Evolutionary conservation across 805 yeast species (phyloP).

Genomic region (Wickerhamomyces silvicola): DNA sequence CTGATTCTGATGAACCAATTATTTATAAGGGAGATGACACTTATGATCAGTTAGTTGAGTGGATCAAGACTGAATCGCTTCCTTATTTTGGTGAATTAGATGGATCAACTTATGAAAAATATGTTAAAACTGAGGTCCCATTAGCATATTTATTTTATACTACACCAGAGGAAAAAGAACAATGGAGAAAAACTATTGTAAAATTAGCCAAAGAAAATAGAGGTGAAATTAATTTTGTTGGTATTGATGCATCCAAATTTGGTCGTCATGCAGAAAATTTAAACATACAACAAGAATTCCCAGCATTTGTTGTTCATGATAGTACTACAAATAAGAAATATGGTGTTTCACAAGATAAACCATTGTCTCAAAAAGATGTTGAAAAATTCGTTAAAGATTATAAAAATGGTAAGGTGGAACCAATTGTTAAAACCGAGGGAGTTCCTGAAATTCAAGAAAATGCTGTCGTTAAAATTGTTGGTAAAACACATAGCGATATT

Average conservation of each 20-base stretch:
- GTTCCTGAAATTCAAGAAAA: conserved; percentile 78
- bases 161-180: conserved; percentile 56
- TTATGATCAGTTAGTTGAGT: conserved; percentile 20
- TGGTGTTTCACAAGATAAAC: conserved; percentile 58
- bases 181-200: conserved; percentile 43
- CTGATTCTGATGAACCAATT: conserved; percentile 26
- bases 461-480: conserved; percentile 73
- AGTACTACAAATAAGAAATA: conserved; percentile 61
- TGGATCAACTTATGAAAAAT: conserved; percentile 68
- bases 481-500: conserved; percentile 69
- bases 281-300: conserved; percentile 80
- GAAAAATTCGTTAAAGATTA: conserved; percentile 57
- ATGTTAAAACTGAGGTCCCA: conserved; percentile 69
- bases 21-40: conserved; percentile 23
- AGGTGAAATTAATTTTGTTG: conserved; percentile 82
- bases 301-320: conserved; percentile 87
- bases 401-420: conserved; percentile 55
- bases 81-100: conserved; percentile 86
- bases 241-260: conserved; percentile 71
- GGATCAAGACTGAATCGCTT: conserved; percentile 50
- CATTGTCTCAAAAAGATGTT: conserved; percentile 47
- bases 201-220: conserved; percentile 67
- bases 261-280: conserved; percentile 85
- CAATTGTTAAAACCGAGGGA: conserved; percentile 79
- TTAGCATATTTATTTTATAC: conserved; percentile 85